Percentiles rank a stretch among this genome's conserved stretches.
Evolutionary conservation across 2,329 filamentous ascomycete genomes (phyloP).

Genomic region (Setomelanomma holmii): DNA sequence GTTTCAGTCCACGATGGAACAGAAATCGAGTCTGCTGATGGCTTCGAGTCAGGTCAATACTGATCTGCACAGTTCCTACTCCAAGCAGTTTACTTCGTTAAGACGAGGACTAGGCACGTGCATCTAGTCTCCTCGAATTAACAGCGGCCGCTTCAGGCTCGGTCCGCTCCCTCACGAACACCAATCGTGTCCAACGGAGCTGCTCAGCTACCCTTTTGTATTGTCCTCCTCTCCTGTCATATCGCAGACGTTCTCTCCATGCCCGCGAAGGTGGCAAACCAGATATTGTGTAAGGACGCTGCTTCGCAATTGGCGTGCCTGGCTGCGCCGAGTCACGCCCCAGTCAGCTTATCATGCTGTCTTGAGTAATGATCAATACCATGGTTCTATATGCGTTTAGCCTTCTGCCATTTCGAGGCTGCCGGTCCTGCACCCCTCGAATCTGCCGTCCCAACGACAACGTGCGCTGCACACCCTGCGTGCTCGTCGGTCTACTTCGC

Average conservation of each 20-base stretch:
- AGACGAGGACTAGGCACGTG: too few relatives aligned
- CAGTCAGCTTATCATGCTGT: background rate
- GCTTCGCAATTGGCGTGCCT: background rate
- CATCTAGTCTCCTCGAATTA: background rate
- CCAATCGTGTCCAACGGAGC: background rate
- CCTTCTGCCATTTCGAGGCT: background rate
- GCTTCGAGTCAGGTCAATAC: background rate
- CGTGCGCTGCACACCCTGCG: constrained; percentile 2
- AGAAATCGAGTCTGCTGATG: background rate
- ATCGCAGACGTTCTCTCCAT: background rate
- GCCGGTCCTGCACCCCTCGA: background rate
- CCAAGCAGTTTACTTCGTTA: background rate
- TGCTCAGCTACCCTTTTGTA: background rate
- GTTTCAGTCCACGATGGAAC: too few relatives aligned
- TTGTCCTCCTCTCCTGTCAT: background rate
- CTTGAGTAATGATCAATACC: background rate
- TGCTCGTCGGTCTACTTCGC: background rate
- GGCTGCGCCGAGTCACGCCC: background rate
- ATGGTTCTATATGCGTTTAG: background rate
- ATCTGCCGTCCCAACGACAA: constrained; percentile 1
- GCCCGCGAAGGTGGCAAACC: background rate
- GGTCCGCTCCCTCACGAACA: background rate
- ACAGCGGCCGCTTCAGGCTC: constrained; percentile 1
- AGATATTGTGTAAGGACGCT: background rate
- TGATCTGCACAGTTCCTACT: background rate